phyloP scores from a whole-genome alignment of 495 filamentous ascomycete species.

The Pseudotulostoma volvatum region DNA sequence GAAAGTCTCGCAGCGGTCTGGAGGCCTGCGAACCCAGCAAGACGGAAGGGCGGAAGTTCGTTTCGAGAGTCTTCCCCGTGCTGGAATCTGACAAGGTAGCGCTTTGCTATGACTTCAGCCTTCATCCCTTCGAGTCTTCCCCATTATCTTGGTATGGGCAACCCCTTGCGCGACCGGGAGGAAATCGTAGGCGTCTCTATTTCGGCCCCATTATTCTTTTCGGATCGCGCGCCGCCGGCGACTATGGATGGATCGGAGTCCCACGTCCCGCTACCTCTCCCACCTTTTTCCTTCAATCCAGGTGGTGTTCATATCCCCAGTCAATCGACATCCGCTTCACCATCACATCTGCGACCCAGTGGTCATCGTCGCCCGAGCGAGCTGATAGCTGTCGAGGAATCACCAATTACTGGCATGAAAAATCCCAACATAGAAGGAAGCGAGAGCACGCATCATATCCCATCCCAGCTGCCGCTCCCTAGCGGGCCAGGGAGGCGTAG shows the following conservation, averaged over 20 bases:
- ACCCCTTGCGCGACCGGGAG: too few relatives aligned
- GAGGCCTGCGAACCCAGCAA: too few relatives aligned
- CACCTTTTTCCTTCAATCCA: slow-evolving; percentile 52
- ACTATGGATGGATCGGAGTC: slow-evolving; percentile 3
- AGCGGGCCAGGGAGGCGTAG: slow-evolving; percentile 40
- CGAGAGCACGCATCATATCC: too few relatives aligned
- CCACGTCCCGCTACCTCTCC: slow-evolving; percentile 29
- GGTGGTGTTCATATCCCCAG: slow-evolving; percentile 20
- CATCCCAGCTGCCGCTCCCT: too few relatives aligned
- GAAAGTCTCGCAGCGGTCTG: slow-evolving; percentile 4
- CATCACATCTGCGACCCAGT: slow-evolving; percentile 18
- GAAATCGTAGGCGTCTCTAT: neutral
- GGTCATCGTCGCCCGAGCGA: slow-evolving; percentile 64
- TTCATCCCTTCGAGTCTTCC: slow-evolving; percentile 18
- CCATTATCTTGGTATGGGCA: neutral
- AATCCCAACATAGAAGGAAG: too few relatives aligned
- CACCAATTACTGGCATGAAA: slow-evolving; percentile 36
- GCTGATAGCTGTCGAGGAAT: slow-evolving; percentile 59
- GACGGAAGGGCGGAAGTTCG: too few relatives aligned
- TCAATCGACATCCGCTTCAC: slow-evolving; percentile 14
- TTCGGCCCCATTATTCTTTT: neutral
- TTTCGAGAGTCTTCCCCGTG: too few relatives aligned
- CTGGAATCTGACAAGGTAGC: too few relatives aligned
- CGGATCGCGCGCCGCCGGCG: neutral
- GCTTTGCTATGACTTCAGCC: slow-evolving; percentile 25